These are phyloP conservation scores for Sordariomycetes sp. DNA, from an alignment of 2,329 filamentous ascomycete genomes.

Conservation along the genomic window DNA sequence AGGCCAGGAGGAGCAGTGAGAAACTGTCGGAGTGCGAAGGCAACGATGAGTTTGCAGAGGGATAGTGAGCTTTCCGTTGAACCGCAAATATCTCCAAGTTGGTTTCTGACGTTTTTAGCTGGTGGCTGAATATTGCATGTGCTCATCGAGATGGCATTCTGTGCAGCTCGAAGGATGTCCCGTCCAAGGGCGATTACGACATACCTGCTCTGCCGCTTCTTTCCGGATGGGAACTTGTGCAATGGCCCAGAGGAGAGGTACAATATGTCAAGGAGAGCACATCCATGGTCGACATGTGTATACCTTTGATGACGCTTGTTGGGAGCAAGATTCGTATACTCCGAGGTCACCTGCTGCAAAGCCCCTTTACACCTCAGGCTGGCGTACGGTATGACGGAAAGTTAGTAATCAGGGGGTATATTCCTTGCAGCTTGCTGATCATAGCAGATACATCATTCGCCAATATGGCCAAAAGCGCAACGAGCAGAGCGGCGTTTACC, in stretches of 20 bases:
- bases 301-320: slow-evolving; percentile 37
- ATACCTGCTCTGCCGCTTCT: slow-evolving; percentile 40
- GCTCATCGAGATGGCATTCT: slow-evolving; percentile 48
- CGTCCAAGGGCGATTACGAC: slow-evolving; percentile 36
- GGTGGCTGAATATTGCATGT: slow-evolving; percentile 49
- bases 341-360: slow-evolving; percentile 39
- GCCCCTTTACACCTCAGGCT: slow-evolving; percentile 38
- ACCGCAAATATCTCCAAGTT: not conserved
- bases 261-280: slow-evolving; percentile 36
- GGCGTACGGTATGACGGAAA: slow-evolving; percentile 50
- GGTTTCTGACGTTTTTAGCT: slow-evolving; percentile 28
- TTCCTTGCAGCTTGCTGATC: not conserved
- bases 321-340: slow-evolving; percentile 43
- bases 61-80: slow-evolving; percentile 30
- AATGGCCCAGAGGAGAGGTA: slow-evolving; percentile 16
- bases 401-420: slow-evolving; percentile 23
- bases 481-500: slow-evolving; percentile 26
- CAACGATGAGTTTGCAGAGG: slow-evolving; percentile 32
- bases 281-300: slow-evolving; percentile 32
- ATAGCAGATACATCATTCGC: slow-evolving; percentile 35
- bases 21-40: slow-evolving; percentile 29
- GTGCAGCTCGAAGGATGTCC: slow-evolving; percentile 28
- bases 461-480: slow-evolving; percentile 36
- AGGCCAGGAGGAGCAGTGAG: slow-evolving; percentile 19
- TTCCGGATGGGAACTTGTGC: slow-evolving; percentile 38